Conservation (phyloP, 345 rosid species). For the Eucalyptus coolabah region DNA sequence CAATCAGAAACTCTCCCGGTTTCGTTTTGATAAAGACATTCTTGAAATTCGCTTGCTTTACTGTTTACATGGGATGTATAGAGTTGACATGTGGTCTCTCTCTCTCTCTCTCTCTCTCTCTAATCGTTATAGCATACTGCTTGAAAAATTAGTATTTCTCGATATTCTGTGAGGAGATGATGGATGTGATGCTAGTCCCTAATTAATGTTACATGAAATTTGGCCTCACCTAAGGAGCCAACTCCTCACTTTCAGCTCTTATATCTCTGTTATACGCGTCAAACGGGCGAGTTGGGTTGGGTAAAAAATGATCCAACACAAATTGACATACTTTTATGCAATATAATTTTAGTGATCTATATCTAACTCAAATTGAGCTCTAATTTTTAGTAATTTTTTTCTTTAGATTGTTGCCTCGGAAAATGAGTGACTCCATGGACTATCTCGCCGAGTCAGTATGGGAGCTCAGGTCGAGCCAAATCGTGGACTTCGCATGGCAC, state of each 20-base stretch:
- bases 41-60: neutral
- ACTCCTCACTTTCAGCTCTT: neutral
- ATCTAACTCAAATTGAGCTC: neutral
- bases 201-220: neutral
- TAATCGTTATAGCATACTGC: neutral
- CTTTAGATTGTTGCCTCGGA: neutral
- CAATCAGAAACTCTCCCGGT: neutral
- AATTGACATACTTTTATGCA: neutral
- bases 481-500: neutral
- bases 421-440: neutral
- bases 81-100: neutral
- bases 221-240: neutral
- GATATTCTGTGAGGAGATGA: neutral
- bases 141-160: neutral
- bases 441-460: neutral
- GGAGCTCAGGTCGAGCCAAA: neutral
- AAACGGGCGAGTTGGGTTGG: fast-evolving
- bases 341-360: neutral
- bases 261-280: neutral
- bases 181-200: neutral
- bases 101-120: neutral
- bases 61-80: neutral
- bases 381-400: neutral
- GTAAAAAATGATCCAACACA: fast-evolving
- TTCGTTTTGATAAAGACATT: neutral